Evolutionary conservation across 2,329 filamentous ascomycete genomes (phyloP).

Genomic region (Aureobasidium subglaciale): DNA sequence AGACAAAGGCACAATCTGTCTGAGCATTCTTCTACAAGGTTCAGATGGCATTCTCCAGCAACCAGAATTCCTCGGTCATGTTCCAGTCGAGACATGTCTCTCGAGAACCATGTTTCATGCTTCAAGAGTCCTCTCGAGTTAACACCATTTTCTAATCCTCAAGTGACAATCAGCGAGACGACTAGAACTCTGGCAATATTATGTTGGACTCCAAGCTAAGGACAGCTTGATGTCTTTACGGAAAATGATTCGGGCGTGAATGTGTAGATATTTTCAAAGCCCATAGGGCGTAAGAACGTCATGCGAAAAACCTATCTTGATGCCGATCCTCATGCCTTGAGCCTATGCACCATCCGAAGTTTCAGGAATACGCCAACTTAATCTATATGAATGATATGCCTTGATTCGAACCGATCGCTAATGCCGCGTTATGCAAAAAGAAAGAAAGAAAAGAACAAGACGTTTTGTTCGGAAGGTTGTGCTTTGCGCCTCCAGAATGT

Average conservation of each 20-base stretch:
- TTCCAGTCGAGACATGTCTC: neutral
- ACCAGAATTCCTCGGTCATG: neutral
- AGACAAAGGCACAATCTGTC: neutral
- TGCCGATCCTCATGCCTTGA: neutral
- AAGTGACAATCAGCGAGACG: neutral
- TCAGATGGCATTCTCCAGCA: neutral
- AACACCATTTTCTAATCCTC: no score
- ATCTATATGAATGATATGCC: neutral
- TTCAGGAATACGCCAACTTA: neutral
- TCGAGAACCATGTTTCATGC: neutral
- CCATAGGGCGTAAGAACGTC: neutral
- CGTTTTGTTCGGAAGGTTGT: neutral
- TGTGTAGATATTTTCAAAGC: neutral
- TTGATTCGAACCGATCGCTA: neutral
- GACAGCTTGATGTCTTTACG: no score
- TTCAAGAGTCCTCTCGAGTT: neutral
- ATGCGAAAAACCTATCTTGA: slow-evolving; percentile 3
- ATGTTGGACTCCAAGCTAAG: no score
- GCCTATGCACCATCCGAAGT: neutral
- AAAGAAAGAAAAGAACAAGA: neutral
- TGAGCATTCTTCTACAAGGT: neutral
- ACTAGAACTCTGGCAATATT: neutral
- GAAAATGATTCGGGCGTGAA: neutral
- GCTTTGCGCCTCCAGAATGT: neutral
- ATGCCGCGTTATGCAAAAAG: neutral